Percentiles rank a stretch among this genome's conserved stretches.
phyloP scores from a whole-genome alignment of 768 basidiomycete genomes.

The Imleria badia region DNA sequence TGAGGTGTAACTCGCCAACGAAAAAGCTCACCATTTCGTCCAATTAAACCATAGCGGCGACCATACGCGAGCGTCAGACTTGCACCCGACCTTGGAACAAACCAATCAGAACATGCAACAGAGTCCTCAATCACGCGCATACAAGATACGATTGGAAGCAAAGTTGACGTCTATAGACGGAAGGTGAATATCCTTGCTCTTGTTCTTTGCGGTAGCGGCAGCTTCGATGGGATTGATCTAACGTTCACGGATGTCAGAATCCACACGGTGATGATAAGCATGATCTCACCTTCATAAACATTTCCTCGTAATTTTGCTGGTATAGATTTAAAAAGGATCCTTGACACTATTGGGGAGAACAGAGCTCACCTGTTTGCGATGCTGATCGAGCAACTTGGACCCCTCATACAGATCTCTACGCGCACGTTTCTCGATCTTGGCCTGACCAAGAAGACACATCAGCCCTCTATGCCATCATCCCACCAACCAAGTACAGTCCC shows the following conservation, averaged over 20 bases:
- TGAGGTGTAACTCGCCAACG: not conserved
- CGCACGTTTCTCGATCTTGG: conserved; percentile 97
- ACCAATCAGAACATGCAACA: conserved; percentile 1
- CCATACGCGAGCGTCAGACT: conserved; percentile 86
- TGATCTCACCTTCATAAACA: conserved; percentile 91
- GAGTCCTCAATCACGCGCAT: conserved; percentile 15
- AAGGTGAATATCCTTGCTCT: conserved; percentile 96
- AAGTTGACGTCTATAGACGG: conserved; percentile 96
- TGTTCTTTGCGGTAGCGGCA: conserved; percentile 75
- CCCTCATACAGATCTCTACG: conserved; percentile 92
- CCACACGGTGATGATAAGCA: not conserved
- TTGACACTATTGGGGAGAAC: not conserved
- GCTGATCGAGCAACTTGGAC: conserved; percentile 89
- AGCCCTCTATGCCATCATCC: not conserved
- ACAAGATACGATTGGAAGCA: conserved; percentile 93
- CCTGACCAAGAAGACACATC: conserved; percentile 41
- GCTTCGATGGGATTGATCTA: conserved; percentile 93
- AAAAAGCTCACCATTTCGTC: conserved; percentile 63
- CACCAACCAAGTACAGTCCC: not conserved
- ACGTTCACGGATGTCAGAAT: not conserved
- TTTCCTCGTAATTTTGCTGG: conserved; percentile 96
- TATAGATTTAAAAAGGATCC: not conserved
- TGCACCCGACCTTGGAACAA: conserved; percentile 67
- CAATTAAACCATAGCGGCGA: conserved; percentile 89
- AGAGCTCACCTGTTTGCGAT: conserved; percentile 74